Conservation (phyloP, 139 green algal genomes). For the Astrephomene gubernaculifera region DNA sequence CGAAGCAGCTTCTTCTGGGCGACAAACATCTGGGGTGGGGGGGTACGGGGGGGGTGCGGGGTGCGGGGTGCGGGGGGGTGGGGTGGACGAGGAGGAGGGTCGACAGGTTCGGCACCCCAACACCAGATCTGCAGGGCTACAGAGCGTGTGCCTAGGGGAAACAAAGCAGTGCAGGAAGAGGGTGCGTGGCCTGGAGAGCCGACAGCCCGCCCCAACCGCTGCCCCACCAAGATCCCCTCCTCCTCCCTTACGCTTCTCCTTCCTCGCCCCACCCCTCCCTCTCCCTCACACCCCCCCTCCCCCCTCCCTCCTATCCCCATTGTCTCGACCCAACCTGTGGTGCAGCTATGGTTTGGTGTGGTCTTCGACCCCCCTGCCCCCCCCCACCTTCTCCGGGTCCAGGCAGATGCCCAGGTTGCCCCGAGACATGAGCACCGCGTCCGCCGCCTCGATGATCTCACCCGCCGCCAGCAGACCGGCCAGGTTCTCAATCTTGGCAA, state of each 20-base stretch:
- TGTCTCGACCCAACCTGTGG: no score
- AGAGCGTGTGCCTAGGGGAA: no score
- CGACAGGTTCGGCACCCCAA: no score
- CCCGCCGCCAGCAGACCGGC: slow-evolving; percentile 49
- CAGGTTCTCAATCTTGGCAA: slow-evolving; percentile 88
- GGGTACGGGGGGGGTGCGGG: neutral
- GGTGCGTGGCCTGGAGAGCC: no score
- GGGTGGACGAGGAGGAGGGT: neutral
- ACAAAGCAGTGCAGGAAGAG: no score
- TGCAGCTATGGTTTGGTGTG: no score
- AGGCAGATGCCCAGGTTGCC: slow-evolving; percentile 92
- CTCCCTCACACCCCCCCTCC: neutral
- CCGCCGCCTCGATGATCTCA: slow-evolving; percentile 75
- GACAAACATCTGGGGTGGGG: slow-evolving; percentile 64
- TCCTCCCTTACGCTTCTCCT: neutral
- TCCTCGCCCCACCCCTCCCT: neutral
- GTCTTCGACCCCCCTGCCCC: neutral
- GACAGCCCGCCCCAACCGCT: no score
- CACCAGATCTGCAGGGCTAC: no score
- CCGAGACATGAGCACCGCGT: slow-evolving; percentile 84
- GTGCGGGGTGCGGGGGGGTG: neutral
- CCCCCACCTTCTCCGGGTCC: slow-evolving; percentile 74
- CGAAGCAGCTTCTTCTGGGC: slow-evolving; percentile 71
- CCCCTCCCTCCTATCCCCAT: neutral
- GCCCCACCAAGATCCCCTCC: no score